Conservation (phyloP, 1,284 basidiomycete species). For the Leccinum solheimii region DNA sequence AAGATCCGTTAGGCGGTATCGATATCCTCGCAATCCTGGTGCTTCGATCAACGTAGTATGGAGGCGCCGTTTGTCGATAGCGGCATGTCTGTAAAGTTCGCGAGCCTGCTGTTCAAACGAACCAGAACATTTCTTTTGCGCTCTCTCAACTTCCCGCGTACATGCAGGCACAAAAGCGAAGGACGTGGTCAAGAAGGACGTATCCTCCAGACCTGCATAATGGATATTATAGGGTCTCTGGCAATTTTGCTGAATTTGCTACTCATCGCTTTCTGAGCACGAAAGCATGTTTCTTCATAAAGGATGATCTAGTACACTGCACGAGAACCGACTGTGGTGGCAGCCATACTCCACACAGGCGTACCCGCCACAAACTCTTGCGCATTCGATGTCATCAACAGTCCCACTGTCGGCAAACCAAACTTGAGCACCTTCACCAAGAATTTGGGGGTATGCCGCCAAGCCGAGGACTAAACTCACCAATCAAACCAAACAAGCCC, state of each 20-base stretch:
- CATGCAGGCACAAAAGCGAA: not conserved
- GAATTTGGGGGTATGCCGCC: not conserved
- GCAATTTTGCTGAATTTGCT: not conserved
- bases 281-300: not conserved
- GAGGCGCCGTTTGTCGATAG: not conserved
- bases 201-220: not conserved
- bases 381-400: constrained; percentile 65
- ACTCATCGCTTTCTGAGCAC: not conserved
- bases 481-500: constrained; percentile 89
- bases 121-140: not conserved
- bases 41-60: not conserved
- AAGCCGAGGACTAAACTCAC: constrained; percentile 46
- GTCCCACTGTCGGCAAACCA: constrained; percentile 50
- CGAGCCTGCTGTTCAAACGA: not conserved
- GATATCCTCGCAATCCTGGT: not conserved
- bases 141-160: not conserved
- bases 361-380: constrained; percentile 49
- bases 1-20: not conserved
- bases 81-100: not conserved
- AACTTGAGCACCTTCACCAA: constrained; percentile 3
- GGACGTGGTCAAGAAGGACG: not conserved
- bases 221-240: not conserved
- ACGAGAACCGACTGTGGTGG: constrained; percentile 24
- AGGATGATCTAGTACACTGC: constrained; percentile 19
- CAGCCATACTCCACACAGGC: constrained; percentile 28